phyloP scores from a whole-genome alignment of 306 rosid species.

The Arachis stenosperma region DNA sequence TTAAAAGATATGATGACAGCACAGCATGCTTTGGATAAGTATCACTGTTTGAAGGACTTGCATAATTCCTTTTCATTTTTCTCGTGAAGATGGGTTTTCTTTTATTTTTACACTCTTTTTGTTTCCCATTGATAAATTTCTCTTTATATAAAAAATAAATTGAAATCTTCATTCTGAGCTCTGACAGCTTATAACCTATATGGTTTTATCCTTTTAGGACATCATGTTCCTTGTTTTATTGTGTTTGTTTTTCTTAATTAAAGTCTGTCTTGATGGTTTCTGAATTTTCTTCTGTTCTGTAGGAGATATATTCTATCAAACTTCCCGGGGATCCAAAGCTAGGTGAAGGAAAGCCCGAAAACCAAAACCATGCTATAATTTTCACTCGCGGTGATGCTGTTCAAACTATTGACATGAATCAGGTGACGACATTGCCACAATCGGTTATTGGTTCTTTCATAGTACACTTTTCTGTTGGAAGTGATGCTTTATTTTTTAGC shows the following conservation, averaged over 20 bases:
- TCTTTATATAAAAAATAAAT: background rate
- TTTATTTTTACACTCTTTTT: background rate
- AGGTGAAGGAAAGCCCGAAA: constrained; percentile 99
- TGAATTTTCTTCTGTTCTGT: constrained; percentile 34
- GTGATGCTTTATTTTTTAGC: background rate
- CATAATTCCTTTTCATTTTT: background rate
- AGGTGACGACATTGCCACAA: constrained; percentile 53
- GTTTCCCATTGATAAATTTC: background rate
- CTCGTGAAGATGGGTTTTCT: background rate
- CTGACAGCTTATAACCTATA: background rate
- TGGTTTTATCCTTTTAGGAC: background rate
- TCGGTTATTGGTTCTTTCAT: background rate
- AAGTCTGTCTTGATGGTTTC: background rate
- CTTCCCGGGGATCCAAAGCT: constrained; percentile 99
- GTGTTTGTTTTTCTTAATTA: background rate
- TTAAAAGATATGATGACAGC: background rate
- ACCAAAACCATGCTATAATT: constrained; percentile 95
- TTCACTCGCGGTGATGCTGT: constrained; percentile 98
- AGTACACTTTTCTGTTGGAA: background rate
- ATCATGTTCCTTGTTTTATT: background rate
- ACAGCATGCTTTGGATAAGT: background rate
- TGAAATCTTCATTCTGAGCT: background rate
- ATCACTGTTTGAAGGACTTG: background rate
- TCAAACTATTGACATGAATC: constrained; percentile 99
- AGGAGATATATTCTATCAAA: constrained; percentile 92